Evolutionary conservation across 139 green algal species (phyloP), one percentile per base, ranked within the genome.

Genomic region (Gonium pectorale): DNA sequence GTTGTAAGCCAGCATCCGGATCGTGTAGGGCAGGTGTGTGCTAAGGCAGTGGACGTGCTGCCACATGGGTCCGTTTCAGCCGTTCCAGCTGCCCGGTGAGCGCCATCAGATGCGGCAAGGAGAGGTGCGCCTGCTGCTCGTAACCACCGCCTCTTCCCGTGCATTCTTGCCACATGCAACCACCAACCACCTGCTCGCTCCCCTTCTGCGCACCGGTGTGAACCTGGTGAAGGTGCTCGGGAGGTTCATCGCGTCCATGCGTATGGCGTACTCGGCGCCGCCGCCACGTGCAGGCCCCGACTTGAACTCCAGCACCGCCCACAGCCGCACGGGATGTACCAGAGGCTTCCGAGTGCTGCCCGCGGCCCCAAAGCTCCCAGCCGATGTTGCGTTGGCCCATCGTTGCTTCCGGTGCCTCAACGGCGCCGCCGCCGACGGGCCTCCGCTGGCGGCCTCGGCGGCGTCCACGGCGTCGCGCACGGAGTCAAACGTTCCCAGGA

Each of bases 251-350:
- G 75, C 83, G 29, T 87, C 81, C 85, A 88, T 86, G 6, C 88
- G 71, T 11, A 91, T 89, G 40, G 71, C 83, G 83, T 87, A 89
- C 31, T 91, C 87, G 35, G 64, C 82, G 15, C 41, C 62, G n/a
- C 21, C 43, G 3, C 71, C 80, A 2, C 35, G 60, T 11, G 44
- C 41, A 2, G 86, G 74, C 3, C 79, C 86, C 11, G 62, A 83
- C 0, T 69, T 37, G 44, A 91, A 91, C 29, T 85, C 81, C 75
- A 91, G 80, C 40, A 91, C 85, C 1, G 88, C 88, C 75, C 75
- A 83, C 59, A 83, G 60, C 60, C 75, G 75, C 17, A 1, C 5
- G 5, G 75, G 60, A 41, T 5, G 2, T 60, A 44, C 22, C 19
- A 72, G 54, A 24, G 26, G 72, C 26, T 5, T 9, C 73, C 59